Conservation (phyloP, 2,329 filamentous ascomycete species). For the Boeremia exigua region DNA sequence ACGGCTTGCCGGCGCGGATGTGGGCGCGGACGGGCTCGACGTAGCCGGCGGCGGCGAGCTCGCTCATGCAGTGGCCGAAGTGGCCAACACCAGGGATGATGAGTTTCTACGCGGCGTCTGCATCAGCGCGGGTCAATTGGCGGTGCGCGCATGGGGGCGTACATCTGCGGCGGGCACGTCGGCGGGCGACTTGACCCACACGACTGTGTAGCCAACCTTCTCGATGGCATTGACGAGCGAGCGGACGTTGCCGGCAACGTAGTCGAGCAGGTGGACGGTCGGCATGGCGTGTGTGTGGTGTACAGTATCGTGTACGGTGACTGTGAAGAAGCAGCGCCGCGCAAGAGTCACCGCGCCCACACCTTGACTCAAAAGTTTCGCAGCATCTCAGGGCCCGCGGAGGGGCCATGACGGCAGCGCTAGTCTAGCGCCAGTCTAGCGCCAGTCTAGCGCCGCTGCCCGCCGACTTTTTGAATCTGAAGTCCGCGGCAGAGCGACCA, state of each 20-base stretch:
- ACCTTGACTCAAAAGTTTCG: constrained; percentile 22
- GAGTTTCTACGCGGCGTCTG: constrained; percentile 68
- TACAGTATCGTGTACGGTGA: not conserved
- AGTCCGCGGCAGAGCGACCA: constrained; percentile 1
- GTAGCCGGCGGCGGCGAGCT: constrained; percentile 82
- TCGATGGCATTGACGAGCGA: constrained; percentile 98
- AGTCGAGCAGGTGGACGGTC: constrained; percentile 81
- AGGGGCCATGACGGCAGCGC: constrained; percentile 12
- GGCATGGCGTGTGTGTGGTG: constrained; percentile 62
- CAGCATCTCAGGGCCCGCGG: constrained; percentile 14
- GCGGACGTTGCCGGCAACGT: constrained; percentile 94
- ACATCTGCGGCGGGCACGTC: constrained; percentile 88
- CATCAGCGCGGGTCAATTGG: constrained; percentile 46
- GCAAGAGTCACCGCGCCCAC: not conserved
- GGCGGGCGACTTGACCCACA: constrained; percentile 86
- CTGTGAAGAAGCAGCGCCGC: not conserved
- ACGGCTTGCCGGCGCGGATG: constrained; percentile 90
- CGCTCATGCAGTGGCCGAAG: constrained; percentile 92
- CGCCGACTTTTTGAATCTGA: constrained; percentile 21
- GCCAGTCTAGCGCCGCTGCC: constrained; percentile 17
- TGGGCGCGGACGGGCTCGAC: constrained; percentile 81
- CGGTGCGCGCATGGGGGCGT: constrained; percentile 26
- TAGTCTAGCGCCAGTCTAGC: constrained; percentile 7
- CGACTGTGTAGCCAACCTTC: constrained; percentile 88
- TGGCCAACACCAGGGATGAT: constrained; percentile 97